Evolutionary conservation across 2,329 filamentous ascomycete species (phyloP).

Genomic region (Rutstroemia sp.): DNA sequence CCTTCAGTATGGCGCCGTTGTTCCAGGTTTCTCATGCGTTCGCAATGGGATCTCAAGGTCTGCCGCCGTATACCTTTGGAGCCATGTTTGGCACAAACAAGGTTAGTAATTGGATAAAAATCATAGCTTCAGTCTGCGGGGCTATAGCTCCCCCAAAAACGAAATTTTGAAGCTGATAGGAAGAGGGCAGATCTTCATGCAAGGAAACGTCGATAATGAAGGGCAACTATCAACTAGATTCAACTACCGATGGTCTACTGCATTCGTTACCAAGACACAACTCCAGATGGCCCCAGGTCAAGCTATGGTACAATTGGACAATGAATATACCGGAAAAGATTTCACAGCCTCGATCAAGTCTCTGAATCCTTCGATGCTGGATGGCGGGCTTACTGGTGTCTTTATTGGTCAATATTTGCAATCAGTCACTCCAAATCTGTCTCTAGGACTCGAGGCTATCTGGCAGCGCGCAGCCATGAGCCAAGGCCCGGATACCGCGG

Average conservation of each 20-base stretch:
- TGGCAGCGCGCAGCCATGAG: slow-evolving; percentile 84
- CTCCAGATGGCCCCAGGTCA: slow-evolving; percentile 74
- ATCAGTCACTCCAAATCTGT: slow-evolving; percentile 77
- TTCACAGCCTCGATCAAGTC: slow-evolving; percentile 91
- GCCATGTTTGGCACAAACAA: slow-evolving; percentile 89
- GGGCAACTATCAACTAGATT: slow-evolving; percentile 79
- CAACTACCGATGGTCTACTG: slow-evolving; percentile 83
- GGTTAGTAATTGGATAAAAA: slow-evolving; percentile 44
- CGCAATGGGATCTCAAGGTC: slow-evolving; percentile 79
- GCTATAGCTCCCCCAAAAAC: neutral
- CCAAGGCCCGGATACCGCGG: slow-evolving; percentile 80
- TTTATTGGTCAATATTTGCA: slow-evolving; percentile 95
- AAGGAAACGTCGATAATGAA: slow-evolving; percentile 93
- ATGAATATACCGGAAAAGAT: slow-evolving; percentile 89
- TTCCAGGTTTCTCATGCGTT: slow-evolving; percentile 98
- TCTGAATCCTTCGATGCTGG: slow-evolving; percentile 88
- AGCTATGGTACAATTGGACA: slow-evolving; percentile 87
- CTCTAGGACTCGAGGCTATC: slow-evolving; percentile 84
- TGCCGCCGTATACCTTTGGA: slow-evolving; percentile 93
- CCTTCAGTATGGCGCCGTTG: slow-evolving; percentile 85
- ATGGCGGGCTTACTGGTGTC: slow-evolving; percentile 90
- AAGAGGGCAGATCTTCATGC: slow-evolving; percentile 72
- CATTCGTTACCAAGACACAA: slow-evolving; percentile 78
- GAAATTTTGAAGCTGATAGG: slow-evolving; percentile 15
- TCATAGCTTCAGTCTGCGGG: neutral